These are phyloP conservation scores for Tetracentron sinense DNA, from an alignment of 164 flowering plant genomes.

Conservation along the genomic window DNA sequence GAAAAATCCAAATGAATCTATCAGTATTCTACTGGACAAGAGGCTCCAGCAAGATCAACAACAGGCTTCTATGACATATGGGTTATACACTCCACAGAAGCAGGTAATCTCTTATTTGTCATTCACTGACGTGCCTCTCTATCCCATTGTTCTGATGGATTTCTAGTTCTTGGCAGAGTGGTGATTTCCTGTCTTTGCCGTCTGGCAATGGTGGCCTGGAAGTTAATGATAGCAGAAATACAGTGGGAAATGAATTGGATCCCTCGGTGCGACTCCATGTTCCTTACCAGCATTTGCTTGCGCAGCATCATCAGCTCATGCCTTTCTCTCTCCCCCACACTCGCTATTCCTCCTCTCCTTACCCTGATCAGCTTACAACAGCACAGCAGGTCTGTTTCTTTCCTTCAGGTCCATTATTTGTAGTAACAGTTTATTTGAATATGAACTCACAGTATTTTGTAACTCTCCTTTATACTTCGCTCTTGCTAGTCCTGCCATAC, in stretches of 20 bases:
- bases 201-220: slow-evolving; percentile 30
- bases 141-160: slow-evolving; percentile 14
- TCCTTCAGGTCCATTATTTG: neutral
- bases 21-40: slow-evolving; percentile 20
- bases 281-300: slow-evolving; percentile 36
- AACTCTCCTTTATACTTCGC: neutral
- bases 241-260: slow-evolving; percentile 21
- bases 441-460: neutral
- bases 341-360: slow-evolving; percentile 27
- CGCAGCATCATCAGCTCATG: slow-evolving; percentile 31
- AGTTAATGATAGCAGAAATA: slow-evolving; percentile 10
- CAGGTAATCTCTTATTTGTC: slow-evolving; percentile 35
- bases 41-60: slow-evolving; percentile 26
- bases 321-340: slow-evolving; percentile 32
- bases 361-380: slow-evolving; percentile 29
- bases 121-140: neutral
- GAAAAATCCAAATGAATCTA: slow-evolving; percentile 25
- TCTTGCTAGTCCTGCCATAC: neutral
- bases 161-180: slow-evolving; percentile 34
- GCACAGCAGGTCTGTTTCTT: slow-evolving; percentile 43
- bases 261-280: slow-evolving; percentile 21
- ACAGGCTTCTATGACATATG: slow-evolving; percentile 18
- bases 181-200: slow-evolving; percentile 50
- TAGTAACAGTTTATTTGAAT: neutral
- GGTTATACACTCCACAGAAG: slow-evolving; percentile 19